Conservation (phyloP, 805 yeast species). For the Saccharomycopsis javanensis region DNA sequence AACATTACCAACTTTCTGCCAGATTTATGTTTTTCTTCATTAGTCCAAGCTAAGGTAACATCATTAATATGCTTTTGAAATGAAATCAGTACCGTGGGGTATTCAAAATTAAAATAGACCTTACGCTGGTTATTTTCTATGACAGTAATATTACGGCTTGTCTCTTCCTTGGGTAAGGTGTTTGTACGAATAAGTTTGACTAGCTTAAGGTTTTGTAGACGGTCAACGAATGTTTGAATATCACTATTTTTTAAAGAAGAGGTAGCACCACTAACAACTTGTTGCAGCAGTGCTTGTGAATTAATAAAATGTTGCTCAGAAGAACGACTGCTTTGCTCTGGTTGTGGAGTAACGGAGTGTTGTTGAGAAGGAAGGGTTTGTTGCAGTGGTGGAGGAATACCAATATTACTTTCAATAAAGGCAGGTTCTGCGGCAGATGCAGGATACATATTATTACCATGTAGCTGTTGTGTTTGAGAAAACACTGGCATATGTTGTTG, state of each 20-base stretch:
- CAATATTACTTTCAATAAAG: background rate
- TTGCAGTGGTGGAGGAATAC: background rate
- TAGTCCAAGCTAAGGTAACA: constrained; percentile 35
- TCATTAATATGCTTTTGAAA: constrained; percentile 24
- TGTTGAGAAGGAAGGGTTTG: background rate
- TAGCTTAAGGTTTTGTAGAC: constrained; percentile 7
- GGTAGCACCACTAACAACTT: background rate
- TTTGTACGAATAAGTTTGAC: constrained; percentile 17
- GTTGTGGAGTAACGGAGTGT: background rate
- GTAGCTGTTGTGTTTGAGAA: background rate
- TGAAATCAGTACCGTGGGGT: constrained; percentile 17
- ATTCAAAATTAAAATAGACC: constrained; percentile 20
- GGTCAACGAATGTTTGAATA: constrained; percentile 3
- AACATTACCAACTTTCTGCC: constrained; percentile 39
- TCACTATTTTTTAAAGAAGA: background rate
- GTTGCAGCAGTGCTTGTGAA: background rate
- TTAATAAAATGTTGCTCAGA: background rate
- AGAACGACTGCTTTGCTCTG: background rate
- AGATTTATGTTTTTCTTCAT: constrained; percentile 28
- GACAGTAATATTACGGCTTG: constrained; percentile 10
- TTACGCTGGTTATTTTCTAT: constrained; percentile 13
- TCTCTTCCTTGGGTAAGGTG: constrained; percentile 18
- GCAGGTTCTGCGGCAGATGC: background rate
- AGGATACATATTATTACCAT: background rate
- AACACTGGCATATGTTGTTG: background rate